Base-by-base conservation (phyloP, 163 green algal genomes). In the Coccomyxa subellipsoidea region DNA sequence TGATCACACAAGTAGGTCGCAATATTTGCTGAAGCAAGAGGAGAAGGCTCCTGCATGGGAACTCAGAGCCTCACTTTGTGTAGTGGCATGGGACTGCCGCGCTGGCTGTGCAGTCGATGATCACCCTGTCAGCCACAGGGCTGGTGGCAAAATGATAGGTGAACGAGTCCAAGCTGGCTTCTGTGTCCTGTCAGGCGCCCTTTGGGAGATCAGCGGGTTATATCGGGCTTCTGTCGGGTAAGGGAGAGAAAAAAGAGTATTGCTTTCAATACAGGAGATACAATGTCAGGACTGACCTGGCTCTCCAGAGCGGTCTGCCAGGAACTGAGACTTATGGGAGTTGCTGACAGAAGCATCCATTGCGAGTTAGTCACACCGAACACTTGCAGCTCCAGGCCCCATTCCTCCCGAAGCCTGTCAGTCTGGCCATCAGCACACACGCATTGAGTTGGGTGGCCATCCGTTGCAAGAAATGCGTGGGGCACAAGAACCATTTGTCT, bases 371-470 rank as follows among this genome's bases (percentile, higher is more conserved):
- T 84, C 66, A 98, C 90, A 27, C 89, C 94, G 38, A 94, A 83
- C n/a, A 98, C 88, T 18, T 87, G 85, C 54, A 98, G 59, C 47
- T 92, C 88, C 15, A 97, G 87, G 31, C 88, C 80, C 31, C 93
- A 87, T 37, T 94, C 86, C 21, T 90, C 78, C 3, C 88, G 82
- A n/a, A 97, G 85, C 34, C 83, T 84, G 1, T 77, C 47, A 0
- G 86, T 77, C 90, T 95, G 82, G 23, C 21, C 32, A 39, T 40
- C 9, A 38, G 25, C 1, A 39, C 34, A 3, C 70, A 38, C 70
- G 10, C 34, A n/a, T n/a, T n/a, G n/a, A n/a, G n/a, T n/a, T n/a
- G n/a, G n/a, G n/a, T n/a, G n/a, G n/a, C n/a, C n/a, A n/a, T n/a
- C n/a, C n/a, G n/a, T n/a, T n/a, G n/a, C n/a, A n/a, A n/a, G n/a